phyloP scores from a whole-genome alignment of 768 basidiomycete genomes.

The Boletales sp. region DNA sequence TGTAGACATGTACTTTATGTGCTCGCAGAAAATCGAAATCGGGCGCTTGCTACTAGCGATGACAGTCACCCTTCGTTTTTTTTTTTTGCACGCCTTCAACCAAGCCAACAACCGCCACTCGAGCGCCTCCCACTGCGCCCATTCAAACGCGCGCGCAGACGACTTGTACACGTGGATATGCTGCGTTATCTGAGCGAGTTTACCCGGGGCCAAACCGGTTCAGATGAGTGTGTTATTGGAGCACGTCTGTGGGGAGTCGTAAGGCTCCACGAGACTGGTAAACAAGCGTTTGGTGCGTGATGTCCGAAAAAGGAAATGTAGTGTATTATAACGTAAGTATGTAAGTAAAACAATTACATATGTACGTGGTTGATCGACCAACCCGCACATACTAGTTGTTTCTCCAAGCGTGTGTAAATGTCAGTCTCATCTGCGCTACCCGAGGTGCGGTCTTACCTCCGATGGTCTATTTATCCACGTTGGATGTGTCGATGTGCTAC shows the following conservation, averaged over 20 bases:
- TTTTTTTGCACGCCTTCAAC: constrained; percentile 51
- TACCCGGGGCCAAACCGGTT: constrained; percentile 71
- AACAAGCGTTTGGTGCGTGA: too few species aligned
- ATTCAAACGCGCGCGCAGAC: constrained; percentile 71
- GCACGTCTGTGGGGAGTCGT: too few species aligned
- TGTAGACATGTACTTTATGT: too few species aligned
- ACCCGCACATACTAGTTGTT: too few species aligned
- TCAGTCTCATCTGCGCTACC: not conserved
- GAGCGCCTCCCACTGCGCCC: constrained; percentile 74
- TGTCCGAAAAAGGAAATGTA: too few species aligned
- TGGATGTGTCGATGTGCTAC: constrained; percentile 56
- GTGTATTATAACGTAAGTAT: too few species aligned
- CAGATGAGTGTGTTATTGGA: constrained; percentile 48
- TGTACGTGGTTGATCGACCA: too few species aligned
- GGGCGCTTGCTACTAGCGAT: too few species aligned
- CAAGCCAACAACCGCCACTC: constrained; percentile 68
- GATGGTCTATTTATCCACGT: constrained; percentile 86
- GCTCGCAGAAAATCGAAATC: too few species aligned
- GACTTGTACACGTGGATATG: constrained; percentile 71
- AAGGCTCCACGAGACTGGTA: too few species aligned
- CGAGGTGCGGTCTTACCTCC: constrained; percentile 52
- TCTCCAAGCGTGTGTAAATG: constrained; percentile 43
- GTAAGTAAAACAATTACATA: too few species aligned
- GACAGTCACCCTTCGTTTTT: too few species aligned
- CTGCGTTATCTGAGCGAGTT: constrained; percentile 78